Base-by-base conservation (phyloP, 108 stramenopile genomes). In the Hondaea fermentalgiana region DNA sequence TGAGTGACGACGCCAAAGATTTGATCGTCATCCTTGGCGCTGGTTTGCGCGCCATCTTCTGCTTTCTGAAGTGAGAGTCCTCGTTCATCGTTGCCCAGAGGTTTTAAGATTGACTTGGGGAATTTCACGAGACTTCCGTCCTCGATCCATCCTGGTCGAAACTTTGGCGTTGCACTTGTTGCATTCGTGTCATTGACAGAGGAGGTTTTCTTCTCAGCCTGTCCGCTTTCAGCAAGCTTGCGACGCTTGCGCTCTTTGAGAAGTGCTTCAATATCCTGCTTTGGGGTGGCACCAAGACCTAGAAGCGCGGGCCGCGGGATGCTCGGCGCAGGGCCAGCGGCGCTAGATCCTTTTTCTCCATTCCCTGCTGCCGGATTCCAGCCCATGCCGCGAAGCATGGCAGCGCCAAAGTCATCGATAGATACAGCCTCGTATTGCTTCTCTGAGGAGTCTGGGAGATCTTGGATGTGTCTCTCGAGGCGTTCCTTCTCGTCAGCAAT, bases 321-420 rank as follows among this genome's bases (percentile, higher is more conserved):
- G 25, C 0, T 42, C 10, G 64, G 64, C 35, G 64, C 64, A 45
- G 76, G 45, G n/a, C 49, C 45, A 16, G 45, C 76, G 0, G 19
- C 3, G 28, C 19, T 19, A 35, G 35, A 35, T 10, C 64, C 35
- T 1, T 28, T 42, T 2, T 69, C n/a, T 10, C 42, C 42, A 10
- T 14, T 0, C 6, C 21, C 25, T 6, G 51, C 51, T 43, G 76
- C 6, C n/a, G 76, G 51, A 6, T 8, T 53, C 76, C 76, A 83
- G 51, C 76, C 76, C 76, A 83, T 83, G 51, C 76, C 76, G 23
- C 76, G 76, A 6, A 83, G 76, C 76, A 83, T 47, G 1, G 76
- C 76, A 17, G 45, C 51, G 12, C 76, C 76, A 35, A 83, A 83
- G 76, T 83, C 76, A 8, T 83, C 76, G 16, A 83, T 53, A 2